Conservation (phyloP, 2,329 filamentous ascomycete genomes). For the Aspergillus texensis region DNA sequence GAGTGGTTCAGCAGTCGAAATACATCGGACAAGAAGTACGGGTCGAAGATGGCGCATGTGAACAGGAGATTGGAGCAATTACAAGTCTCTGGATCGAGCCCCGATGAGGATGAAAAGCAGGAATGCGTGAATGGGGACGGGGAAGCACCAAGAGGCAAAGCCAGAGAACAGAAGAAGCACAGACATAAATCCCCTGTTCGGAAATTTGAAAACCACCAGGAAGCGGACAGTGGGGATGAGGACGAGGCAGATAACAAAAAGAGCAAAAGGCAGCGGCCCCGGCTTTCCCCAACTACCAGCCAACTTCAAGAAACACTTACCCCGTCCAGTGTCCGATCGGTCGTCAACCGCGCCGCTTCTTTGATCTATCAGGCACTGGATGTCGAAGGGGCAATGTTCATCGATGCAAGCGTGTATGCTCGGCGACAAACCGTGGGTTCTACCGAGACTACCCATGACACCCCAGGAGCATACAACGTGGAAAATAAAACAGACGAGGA, state of each 20-base stretch:
- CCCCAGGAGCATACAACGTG: background rate
- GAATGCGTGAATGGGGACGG: background rate
- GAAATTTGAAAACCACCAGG: slow-evolving; percentile 6
- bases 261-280: slow-evolving; percentile 6
- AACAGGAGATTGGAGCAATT: background rate
- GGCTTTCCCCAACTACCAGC: slow-evolving; percentile 21
- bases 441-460: background rate
- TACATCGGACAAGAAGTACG: background rate
- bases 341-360: slow-evolving; percentile 1
- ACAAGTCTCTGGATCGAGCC: background rate
- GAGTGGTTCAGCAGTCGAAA: slow-evolving; percentile 19
- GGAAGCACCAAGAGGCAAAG: background rate
- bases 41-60: background rate
- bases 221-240: background rate
- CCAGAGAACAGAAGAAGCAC: background rate
- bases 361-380: background rate
- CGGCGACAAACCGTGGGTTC: slow-evolving; percentile 19
- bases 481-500: background rate
- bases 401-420: slow-evolving; percentile 12
- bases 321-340: background rate
- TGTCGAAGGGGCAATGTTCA: slow-evolving; percentile 1
- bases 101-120: background rate
- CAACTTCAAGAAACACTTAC: slow-evolving; percentile 11
- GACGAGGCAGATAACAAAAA: background rate
- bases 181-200: slow-evolving; percentile 15